These are phyloP conservation scores for Biscogniauxia sp. DNA, from an alignment of 2,329 filamentous ascomycete genomes.

Conservation along the genomic window DNA sequence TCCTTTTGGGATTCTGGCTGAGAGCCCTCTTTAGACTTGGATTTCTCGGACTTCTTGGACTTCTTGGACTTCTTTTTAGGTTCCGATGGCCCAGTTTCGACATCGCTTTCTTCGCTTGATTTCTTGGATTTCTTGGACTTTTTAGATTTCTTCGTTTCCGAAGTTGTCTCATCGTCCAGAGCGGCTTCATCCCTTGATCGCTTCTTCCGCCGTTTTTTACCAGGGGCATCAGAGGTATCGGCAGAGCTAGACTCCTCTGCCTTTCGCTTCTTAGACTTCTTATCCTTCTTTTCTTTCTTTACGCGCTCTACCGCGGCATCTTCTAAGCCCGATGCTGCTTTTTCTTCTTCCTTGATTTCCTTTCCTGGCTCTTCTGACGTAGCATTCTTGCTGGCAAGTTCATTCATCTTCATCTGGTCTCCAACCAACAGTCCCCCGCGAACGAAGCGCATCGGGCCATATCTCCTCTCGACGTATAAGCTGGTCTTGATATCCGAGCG, in stretches of 20 bases:
- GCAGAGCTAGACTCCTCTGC: conserved; percentile 31
- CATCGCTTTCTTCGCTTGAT: conserved; percentile 17
- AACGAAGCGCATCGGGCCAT: conserved; percentile 82
- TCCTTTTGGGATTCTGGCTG: conserved; percentile 32
- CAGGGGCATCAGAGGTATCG: conserved; percentile 34
- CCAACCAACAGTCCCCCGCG: conserved; percentile 71
- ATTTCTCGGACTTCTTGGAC: conserved; percentile 30
- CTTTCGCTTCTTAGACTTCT: conserved; percentile 43
- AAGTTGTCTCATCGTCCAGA: conserved; percentile 12
- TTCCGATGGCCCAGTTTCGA: conserved; percentile 36
- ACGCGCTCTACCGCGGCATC: conserved; percentile 22
- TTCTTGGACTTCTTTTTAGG: conserved; percentile 21
- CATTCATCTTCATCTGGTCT: conserved; percentile 49
- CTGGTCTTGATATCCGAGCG: conserved; percentile 69
- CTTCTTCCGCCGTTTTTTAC: conserved; percentile 40
- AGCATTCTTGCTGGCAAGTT: conserved; percentile 24
- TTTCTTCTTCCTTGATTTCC: conserved; percentile 25
- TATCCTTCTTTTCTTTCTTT: conserved; percentile 39
- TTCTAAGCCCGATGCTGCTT: conserved; percentile 21
- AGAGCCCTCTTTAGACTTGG: conserved; percentile 29
- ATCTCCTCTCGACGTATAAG: conserved; percentile 71
- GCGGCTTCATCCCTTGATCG: conserved; percentile 21
- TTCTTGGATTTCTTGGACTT: conserved; percentile 23
- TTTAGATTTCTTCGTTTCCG: conserved; percentile 30
- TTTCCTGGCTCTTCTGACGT: conserved; percentile 41